Evolutionary conservation across 768 basidiomycete genomes (phyloP).

Genomic region (Phanerochaete carnosa): DNA sequence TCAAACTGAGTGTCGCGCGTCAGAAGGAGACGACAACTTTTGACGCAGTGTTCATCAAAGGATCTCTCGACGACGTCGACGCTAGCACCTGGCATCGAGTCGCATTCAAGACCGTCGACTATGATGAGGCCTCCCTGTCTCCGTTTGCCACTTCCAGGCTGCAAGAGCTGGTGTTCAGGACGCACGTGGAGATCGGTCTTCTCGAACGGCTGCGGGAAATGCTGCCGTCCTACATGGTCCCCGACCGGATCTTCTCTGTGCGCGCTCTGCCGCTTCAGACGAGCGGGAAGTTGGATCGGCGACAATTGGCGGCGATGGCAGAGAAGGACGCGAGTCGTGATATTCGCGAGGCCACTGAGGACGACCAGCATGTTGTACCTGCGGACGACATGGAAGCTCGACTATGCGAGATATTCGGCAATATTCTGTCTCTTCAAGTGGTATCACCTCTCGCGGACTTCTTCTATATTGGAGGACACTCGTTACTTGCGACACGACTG

Average conservation of each 20-base stretch:
- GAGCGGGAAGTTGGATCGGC: not conserved
- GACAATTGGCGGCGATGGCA: not conserved
- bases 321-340: not conserved
- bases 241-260: not conserved
- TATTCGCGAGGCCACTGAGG: not conserved
- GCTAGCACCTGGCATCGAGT: not conserved
- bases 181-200: not conserved
- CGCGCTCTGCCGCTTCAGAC: not conserved
- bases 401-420: not conserved
- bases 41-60: not conserved
- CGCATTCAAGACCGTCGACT: not conserved
- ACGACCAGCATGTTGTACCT: not conserved
- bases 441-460: not conserved
- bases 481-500: not conserved
- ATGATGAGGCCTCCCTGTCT: not conserved
- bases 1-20: not conserved
- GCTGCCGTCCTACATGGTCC: not conserved
- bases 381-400: not conserved
- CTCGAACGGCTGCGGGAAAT: not conserved
- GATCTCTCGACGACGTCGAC: no score
- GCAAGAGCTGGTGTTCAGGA: not conserved
- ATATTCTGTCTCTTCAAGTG: not conserved
- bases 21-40: not conserved
- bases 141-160: not conserved
- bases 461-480: not conserved